Percentiles rank a stretch among this genome's conserved stretches.
phyloP scores from a whole-genome alignment of 2,329 filamentous ascomycete genomes.

The Scytalidium lignicola region DNA sequence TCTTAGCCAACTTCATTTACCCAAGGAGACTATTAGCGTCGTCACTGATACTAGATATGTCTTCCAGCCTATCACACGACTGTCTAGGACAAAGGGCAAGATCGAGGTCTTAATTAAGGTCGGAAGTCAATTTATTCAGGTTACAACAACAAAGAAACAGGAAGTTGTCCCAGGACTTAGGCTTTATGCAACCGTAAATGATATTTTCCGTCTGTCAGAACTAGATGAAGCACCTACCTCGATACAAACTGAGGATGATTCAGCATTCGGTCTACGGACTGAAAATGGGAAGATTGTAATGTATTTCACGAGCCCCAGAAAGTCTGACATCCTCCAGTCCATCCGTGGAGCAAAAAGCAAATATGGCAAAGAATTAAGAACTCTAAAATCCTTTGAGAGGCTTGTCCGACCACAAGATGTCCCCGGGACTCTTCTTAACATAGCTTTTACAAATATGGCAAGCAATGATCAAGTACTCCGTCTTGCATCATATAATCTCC shows the following conservation, averaged over 20 bases:
- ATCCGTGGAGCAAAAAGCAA: constrained; percentile 60
- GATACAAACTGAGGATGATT: constrained; percentile 61
- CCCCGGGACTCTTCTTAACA: constrained; percentile 62
- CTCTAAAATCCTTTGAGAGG: constrained; percentile 57
- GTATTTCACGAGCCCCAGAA: constrained; percentile 65
- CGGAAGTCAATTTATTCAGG: constrained; percentile 64
- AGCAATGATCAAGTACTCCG: constrained; percentile 56
- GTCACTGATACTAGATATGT: constrained; percentile 61
- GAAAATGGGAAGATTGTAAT: constrained; percentile 67
- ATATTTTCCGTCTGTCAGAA: constrained; percentile 63
- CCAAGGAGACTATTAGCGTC: constrained; percentile 65
- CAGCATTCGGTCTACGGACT: constrained; percentile 60
- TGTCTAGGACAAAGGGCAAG: constrained; percentile 66
- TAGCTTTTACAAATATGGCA: constrained; percentile 61
- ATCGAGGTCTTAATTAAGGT: constrained; percentile 66
- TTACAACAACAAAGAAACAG: constrained; percentile 64
- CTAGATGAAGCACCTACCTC: constrained; percentile 63
- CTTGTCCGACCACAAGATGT: constrained; percentile 66
- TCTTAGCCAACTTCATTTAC: constrained; percentile 59
- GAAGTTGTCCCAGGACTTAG: constrained; percentile 59
- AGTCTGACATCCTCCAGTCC: constrained; percentile 56
- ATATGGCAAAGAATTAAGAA: constrained; percentile 56
- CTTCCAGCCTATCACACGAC: constrained; percentile 58
- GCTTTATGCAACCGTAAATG: constrained; percentile 60
- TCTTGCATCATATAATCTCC: constrained; percentile 61